These are phyloP conservation scores for Botrytis galanthina DNA, from an alignment of 2,329 filamentous ascomycete species.

Conservation along the genomic window DNA sequence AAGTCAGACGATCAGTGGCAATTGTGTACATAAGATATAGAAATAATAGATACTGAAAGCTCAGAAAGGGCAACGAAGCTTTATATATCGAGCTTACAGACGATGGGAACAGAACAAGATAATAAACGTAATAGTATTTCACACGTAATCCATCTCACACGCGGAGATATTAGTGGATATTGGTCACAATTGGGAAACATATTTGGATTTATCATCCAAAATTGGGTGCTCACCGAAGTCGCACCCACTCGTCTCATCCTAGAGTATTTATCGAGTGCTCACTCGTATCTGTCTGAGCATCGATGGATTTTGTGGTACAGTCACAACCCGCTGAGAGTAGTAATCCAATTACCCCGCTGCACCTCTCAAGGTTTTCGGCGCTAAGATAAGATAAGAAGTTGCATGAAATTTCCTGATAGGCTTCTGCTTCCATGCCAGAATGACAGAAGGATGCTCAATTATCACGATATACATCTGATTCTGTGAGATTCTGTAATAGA, in stretches of 20 bases:
- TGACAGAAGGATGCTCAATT: not conserved
- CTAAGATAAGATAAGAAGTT: slow-evolving; percentile 14
- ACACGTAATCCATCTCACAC: not conserved
- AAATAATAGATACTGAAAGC: not conserved
- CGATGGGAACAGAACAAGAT: not conserved
- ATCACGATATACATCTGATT: not conserved
- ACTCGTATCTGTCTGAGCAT: not conserved
- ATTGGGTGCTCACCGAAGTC: not conserved
- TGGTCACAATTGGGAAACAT: not conserved
- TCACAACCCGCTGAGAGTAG: not conserved
- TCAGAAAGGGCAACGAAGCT: not conserved
- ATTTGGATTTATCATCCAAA: slow-evolving; percentile 5
- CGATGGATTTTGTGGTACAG: not conserved
- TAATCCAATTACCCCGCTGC: not conserved
- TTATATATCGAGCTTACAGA: not conserved
- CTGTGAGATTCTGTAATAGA: not conserved
- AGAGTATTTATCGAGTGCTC: not conserved
- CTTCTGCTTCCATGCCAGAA: not conserved
- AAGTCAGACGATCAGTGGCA: not conserved
- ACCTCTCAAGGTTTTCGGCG: not conserved
- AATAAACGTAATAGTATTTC: not conserved
- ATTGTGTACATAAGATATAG: not conserved
- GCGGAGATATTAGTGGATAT: not conserved
- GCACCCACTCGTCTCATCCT: not conserved
- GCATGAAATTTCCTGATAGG: slow-evolving; percentile 8